Conservation (phyloP, 305 asterid genomes). For the Nicotiana rustica region DNA sequence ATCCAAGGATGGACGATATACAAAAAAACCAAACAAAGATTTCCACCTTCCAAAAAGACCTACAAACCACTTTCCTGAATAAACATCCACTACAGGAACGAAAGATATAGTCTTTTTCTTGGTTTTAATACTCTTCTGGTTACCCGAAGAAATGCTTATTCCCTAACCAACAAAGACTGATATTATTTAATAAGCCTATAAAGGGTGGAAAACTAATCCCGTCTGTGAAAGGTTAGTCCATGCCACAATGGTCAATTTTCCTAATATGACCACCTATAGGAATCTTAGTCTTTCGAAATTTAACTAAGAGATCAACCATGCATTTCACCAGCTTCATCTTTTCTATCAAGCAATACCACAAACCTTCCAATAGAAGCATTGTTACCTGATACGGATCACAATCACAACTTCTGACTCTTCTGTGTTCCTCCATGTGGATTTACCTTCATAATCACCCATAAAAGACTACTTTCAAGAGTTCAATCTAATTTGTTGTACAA, state of each 20-base stretch:
- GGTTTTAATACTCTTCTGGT: too few relatives aligned
- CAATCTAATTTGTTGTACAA: conserved; percentile 8
- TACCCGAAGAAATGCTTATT: too few relatives aligned
- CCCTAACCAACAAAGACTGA: too few relatives aligned
- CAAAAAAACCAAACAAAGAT: too few relatives aligned
- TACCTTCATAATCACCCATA: conserved; percentile 1
- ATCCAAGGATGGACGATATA: too few relatives aligned
- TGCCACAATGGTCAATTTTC: background rate
- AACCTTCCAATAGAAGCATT: background rate
- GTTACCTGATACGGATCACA: conserved; percentile 7
- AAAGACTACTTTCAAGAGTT: conserved; percentile 23
- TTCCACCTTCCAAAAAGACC: background rate
- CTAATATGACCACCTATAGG: background rate
- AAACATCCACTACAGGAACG: background rate
- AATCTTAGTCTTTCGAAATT: conserved; percentile 5
- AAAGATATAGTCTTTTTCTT: too few relatives aligned
- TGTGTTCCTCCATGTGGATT: conserved; percentile 15
- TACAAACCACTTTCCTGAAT: conserved; percentile 4
- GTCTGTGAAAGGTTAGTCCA: conserved; percentile 21
- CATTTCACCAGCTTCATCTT: conserved; percentile 3
- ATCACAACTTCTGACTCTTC: conserved; percentile 4
- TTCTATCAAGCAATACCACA: conserved; percentile 13
- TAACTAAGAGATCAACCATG: conserved; percentile 19
- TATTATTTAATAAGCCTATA: too few relatives aligned
- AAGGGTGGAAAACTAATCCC: background rate